phyloP scores from a whole-genome alignment of 306 rosid genomes.

The Pachyrhizus erosus region DNA sequence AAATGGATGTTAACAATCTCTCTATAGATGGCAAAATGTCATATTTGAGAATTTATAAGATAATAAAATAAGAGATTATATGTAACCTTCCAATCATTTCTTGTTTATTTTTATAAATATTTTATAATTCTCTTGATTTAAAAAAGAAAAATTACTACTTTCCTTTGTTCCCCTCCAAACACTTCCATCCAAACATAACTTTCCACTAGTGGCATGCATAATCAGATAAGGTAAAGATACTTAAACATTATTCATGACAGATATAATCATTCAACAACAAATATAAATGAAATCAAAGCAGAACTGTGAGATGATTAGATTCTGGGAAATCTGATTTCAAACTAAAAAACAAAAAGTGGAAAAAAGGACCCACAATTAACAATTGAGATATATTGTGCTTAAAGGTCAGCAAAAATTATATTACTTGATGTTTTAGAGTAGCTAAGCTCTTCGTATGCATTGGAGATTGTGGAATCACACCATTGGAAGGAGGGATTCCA shows the following conservation, averaged over 20 bases:
- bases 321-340: slow-evolving; percentile 1
- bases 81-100: not conserved
- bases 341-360: not conserved
- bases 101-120: not conserved
- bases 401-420: slow-evolving; percentile 26
- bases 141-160: not conserved
- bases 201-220: slow-evolving; percentile 21
- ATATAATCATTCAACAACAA: slow-evolving; percentile 10
- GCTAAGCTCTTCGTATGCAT: slow-evolving; percentile 99
- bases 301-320: slow-evolving; percentile 10
- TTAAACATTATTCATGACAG: not conserved
- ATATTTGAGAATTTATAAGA: not conserved
- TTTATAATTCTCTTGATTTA: not conserved
- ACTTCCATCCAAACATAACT: not conserved
- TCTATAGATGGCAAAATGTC: not conserved
- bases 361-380: not conserved
- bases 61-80: not conserved
- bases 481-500: slow-evolving; percentile 95
- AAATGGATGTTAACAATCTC: slow-evolving; percentile 3
- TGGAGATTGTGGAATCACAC: slow-evolving; percentile 98
- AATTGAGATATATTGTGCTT: not conserved
- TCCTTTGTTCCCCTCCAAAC: not conserved
- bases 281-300: not conserved
- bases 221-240: not conserved
- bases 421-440: slow-evolving; percentile 93